These are phyloP conservation scores for Candida boleticola DNA, from an alignment of 805 yeast species.

Conservation along the genomic window DNA sequence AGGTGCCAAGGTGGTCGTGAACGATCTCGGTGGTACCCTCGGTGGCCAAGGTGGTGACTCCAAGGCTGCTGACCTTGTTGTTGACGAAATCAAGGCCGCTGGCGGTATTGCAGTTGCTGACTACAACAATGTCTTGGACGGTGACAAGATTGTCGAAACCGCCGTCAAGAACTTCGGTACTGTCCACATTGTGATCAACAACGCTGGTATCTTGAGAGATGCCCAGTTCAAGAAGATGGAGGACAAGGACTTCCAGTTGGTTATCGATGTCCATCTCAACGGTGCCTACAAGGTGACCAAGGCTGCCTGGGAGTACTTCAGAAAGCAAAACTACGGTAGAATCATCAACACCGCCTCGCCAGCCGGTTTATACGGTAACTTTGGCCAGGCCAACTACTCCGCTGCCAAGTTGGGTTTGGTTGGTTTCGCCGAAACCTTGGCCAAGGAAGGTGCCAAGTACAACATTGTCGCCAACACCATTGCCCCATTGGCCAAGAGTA, in stretches of 20 bases:
- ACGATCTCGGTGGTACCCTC: constrained; percentile 86
- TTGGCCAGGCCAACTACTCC: constrained; percentile 94
- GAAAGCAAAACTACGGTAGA: constrained; percentile 83
- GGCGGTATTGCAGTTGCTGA: constrained; percentile 94
- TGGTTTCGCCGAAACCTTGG: constrained; percentile 90
- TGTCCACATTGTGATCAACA: constrained; percentile 85
- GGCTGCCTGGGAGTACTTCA: constrained; percentile 91
- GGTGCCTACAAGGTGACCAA: constrained; percentile 84
- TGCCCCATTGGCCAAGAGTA: constrained; percentile 92
- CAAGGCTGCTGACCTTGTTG: constrained; percentile 86
- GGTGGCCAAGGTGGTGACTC: constrained; percentile 68
- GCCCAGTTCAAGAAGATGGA: constrained; percentile 83
- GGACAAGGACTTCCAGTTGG: constrained; percentile 73
- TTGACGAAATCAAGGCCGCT: constrained; percentile 67
- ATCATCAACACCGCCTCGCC: constrained; percentile 94
- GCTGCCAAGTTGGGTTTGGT: constrained; percentile 89
- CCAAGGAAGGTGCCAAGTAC: constrained; percentile 87
- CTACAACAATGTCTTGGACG: constrained; percentile 85
- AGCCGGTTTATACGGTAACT: constrained; percentile 94
- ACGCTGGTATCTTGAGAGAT: constrained; percentile 94
- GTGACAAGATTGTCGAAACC: constrained; percentile 79
- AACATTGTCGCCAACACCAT: constrained; percentile 83
- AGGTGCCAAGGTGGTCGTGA: constrained; percentile 94
- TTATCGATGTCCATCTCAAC: constrained; percentile 81
- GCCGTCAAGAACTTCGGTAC: constrained; percentile 86